Percentiles rank a stretch among this genome's conserved stretches.
Evolutionary conservation across 2,329 filamentous ascomycete species (phyloP).

Genomic region (Periglandula ipomoeae): DNA sequence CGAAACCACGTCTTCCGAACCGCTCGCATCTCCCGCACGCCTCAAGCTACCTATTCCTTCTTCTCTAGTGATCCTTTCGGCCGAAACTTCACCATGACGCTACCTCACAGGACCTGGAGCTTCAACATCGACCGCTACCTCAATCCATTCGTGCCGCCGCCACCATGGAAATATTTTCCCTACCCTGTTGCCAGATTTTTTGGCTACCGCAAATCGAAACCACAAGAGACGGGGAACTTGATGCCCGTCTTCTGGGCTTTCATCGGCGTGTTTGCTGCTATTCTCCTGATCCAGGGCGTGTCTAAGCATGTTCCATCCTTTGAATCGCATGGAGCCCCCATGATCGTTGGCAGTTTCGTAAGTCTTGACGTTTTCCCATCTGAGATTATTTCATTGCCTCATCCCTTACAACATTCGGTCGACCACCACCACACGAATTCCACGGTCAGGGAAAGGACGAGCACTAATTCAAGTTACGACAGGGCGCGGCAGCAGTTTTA

Average conservation of each 20-base stretch:
- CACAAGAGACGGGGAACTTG: conserved; percentile 43
- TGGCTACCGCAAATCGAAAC: conserved; percentile 43
- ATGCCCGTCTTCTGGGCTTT: conserved; percentile 53
- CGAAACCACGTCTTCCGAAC: background rate
- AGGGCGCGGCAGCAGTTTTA: conserved; percentile 69
- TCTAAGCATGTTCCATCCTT: conserved; percentile 47
- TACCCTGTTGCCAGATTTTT: conserved; percentile 58
- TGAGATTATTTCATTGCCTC: background rate
- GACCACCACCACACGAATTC: too few species aligned
- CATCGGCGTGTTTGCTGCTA: conserved; percentile 52
- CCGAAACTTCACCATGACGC: conserved; percentile 4
- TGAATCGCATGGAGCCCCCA: conserved; percentile 39
- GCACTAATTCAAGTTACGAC: background rate
- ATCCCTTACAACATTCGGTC: background rate
- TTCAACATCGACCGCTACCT: conserved; percentile 73
- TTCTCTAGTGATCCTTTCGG: background rate
- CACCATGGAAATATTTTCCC: conserved; percentile 56
- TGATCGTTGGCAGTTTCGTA: conserved; percentile 64
- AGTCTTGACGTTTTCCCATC: conserved; percentile 20
- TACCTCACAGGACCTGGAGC: conserved; percentile 30
- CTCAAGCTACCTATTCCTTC: background rate
- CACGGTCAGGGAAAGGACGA: background rate
- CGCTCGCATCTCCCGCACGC: background rate
- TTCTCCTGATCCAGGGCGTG: conserved; percentile 51
- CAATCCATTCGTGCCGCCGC: conserved; percentile 59